A percentile compares a stretch with the other conserved stretches of the same genome.
These are phyloP conservation scores for Leucocoprinus leucothites DNA, from an alignment of 768 basidiomycete species.

Conservation along the genomic window DNA sequence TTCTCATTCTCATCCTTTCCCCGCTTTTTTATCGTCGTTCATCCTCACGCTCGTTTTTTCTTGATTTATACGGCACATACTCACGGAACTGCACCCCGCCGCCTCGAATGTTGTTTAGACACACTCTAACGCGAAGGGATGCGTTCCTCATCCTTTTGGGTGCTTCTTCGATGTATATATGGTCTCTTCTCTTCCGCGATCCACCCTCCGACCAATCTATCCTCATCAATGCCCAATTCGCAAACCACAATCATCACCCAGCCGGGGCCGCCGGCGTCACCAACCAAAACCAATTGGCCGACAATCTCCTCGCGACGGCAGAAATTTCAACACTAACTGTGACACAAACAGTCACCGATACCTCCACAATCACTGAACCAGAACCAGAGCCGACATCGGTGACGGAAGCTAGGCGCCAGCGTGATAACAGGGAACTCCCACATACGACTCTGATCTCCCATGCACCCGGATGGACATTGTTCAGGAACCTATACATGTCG, in stretches of 20 bases:
- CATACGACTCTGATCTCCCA: slow-evolving; percentile 59
- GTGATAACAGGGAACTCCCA: slow-evolving; percentile 33
- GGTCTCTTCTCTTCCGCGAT: slow-evolving; percentile 35
- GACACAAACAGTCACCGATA: slow-evolving; percentile 8
- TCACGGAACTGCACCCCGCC: no score
- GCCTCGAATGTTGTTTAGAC: slow-evolving; percentile 32
- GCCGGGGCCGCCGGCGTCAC: background rate
- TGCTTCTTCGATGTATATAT: slow-evolving; percentile 52
- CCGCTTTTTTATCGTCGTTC: no score
- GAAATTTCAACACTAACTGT: slow-evolving; percentile 2
- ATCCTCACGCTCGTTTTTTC: background rate
- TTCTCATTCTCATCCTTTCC: no score
- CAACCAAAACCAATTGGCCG: background rate
- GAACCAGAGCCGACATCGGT: background rate
- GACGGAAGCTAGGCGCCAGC: slow-evolving; percentile 11
- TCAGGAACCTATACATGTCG: slow-evolving; percentile 80
- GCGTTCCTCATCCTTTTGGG: slow-evolving; percentile 58
- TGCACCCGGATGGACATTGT: slow-evolving; percentile 83
- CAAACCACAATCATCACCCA: slow-evolving; percentile 13
- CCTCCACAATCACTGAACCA: background rate
- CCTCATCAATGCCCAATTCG: slow-evolving; percentile 23
- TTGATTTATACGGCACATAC: background rate
- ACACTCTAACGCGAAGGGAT: slow-evolving; percentile 50
- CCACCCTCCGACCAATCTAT: slow-evolving; percentile 25
- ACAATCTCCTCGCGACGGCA: slow-evolving; percentile 4